Percentiles rank a stretch among this genome's conserved stretches.
Evolutionary conservation across 2,329 filamentous ascomycete species (phyloP).

Genomic region (Clonostachys sp.): DNA sequence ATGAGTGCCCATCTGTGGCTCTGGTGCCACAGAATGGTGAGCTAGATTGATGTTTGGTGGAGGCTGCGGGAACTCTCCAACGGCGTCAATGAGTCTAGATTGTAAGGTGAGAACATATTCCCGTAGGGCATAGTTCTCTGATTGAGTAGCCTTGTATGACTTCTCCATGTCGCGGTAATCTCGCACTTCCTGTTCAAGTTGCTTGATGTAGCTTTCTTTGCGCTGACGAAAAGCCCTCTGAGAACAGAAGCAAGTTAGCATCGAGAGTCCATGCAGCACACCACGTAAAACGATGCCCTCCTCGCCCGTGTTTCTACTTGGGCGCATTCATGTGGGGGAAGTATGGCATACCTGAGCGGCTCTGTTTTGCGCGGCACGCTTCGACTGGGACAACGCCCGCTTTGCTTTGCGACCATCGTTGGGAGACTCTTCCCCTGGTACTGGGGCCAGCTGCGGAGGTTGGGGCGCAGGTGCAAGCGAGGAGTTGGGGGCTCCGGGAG

Average conservation of each 20-base stretch:
- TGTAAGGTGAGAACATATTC: conserved; percentile 93
- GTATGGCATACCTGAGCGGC: conserved; percentile 79
- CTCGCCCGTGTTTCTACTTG: too few species aligned
- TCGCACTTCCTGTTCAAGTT: conserved; percentile 89
- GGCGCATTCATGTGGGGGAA: neutral
- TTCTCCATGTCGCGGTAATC: conserved; percentile 73
- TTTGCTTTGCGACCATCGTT: conserved; percentile 71
- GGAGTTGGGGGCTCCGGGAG: conserved; percentile 15
- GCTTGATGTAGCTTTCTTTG: conserved; percentile 98
- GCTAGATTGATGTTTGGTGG: conserved; percentile 72
- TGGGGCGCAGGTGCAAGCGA: conserved; percentile 21
- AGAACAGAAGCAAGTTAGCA: neutral
- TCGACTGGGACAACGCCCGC: conserved; percentile 89
- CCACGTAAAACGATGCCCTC: too few species aligned
- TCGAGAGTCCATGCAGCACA: neutral
- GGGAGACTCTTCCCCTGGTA: conserved; percentile 14
- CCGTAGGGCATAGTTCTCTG: conserved; percentile 84
- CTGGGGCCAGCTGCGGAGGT: conserved; percentile 14
- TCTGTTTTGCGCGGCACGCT: conserved; percentile 93
- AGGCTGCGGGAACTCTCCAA: conserved; percentile 79
- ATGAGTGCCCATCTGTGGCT: conserved; percentile 9
- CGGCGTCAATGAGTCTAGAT: conserved; percentile 75
- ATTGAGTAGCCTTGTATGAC: conserved; percentile 73
- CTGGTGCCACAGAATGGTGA: conserved; percentile 1
- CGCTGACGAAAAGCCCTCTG: conserved; percentile 95